These are phyloP conservation scores for Calvatia gigantea DNA, from an alignment of 768 basidiomycete species.

Conservation along the genomic window DNA sequence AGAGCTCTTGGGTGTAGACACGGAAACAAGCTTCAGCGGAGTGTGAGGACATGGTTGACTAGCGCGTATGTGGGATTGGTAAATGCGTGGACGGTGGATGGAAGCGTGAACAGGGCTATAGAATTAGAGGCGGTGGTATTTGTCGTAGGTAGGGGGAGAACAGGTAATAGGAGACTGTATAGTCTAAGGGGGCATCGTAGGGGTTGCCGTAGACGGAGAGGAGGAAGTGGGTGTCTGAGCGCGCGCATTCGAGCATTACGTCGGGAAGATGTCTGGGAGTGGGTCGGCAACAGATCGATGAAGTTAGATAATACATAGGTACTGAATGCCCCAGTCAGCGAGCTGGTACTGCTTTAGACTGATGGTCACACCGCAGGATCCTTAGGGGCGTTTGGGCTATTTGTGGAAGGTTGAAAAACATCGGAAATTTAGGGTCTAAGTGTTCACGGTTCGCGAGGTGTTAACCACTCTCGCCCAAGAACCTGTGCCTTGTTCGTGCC, in stretches of 20 bases:
- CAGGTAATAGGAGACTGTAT: conserved; percentile 41
- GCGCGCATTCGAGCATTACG: conserved; percentile 91
- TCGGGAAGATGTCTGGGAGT: conserved; percentile 64
- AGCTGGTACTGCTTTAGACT: conserved; percentile 97
- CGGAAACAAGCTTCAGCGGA: conserved; percentile 77
- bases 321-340: conserved; percentile 97
- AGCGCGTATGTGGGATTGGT: conserved; percentile 32
- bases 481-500: too few relatives aligned
- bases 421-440: too few relatives aligned
- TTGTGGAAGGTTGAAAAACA: too few relatives aligned
- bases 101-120: conserved; percentile 15
- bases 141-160: conserved; percentile 20
- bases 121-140: conserved; percentile 21
- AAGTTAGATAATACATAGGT: conserved; percentile 16
- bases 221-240: conserved; percentile 95
- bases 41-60: conserved; percentile 58
- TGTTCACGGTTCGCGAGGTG: too few relatives aligned
- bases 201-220: conserved; percentile 90
- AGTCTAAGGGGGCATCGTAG: conserved; percentile 81
- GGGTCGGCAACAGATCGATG: neutral
- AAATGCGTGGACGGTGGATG: neutral
- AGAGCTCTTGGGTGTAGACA: conserved; percentile 64
- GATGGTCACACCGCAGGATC: too few relatives aligned
- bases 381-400: too few relatives aligned
- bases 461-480: too few relatives aligned